A percentile compares a stretch with the other conserved stretches of the same genome.
These are phyloP conservation scores for Apiospora phragmitis DNA, from an alignment of 2,329 filamentous ascomycete species.

Conservation along the genomic window DNA sequence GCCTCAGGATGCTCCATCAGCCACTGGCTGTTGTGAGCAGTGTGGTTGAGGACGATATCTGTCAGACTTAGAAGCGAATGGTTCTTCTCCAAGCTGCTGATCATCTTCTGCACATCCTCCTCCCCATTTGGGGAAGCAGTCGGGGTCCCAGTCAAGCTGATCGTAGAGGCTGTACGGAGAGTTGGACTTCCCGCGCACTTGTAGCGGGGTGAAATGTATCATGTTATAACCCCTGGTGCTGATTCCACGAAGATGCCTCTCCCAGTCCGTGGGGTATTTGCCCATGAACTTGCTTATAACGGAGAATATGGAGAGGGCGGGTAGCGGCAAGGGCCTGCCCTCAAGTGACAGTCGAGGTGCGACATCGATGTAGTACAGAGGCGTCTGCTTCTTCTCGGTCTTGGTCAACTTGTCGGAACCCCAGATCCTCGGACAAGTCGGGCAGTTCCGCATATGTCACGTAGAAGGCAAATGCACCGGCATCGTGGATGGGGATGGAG, in stretches of 20 bases:
- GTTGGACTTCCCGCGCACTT: slow-evolving; percentile 85
- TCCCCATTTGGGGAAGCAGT: slow-evolving; percentile 85
- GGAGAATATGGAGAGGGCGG: slow-evolving; percentile 89
- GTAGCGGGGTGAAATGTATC: slow-evolving; percentile 96
- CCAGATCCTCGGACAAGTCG: slow-evolving; percentile 62
- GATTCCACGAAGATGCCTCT: slow-evolving; percentile 85
- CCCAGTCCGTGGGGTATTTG: slow-evolving; percentile 85
- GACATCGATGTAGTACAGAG: slow-evolving; percentile 90
- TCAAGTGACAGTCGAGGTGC: slow-evolving; percentile 77
- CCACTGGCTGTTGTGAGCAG: slow-evolving; percentile 93
- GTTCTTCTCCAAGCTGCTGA: slow-evolving; percentile 79
- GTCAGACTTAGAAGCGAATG: slow-evolving; percentile 86
- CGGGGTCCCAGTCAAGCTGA: slow-evolving; percentile 82
- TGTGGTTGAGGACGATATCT: slow-evolving; percentile 98
- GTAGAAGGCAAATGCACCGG: slow-evolving; percentile 93
- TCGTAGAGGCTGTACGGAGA: slow-evolving; percentile 97
- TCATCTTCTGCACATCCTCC: slow-evolving; percentile 74
- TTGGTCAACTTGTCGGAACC: slow-evolving; percentile 46
- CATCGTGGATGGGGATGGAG: slow-evolving; percentile 77
- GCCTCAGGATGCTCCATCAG: slow-evolving; percentile 91
- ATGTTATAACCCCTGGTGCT: slow-evolving; percentile 95
- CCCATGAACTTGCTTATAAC: slow-evolving; percentile 98
- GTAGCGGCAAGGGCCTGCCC: slow-evolving; percentile 73
- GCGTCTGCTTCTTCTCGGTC: slow-evolving; percentile 64
- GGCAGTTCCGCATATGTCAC: slow-evolving; percentile 89